A percentile compares a stretch with the other conserved stretches of the same genome.
phyloP scores from a whole-genome alignment of 2,329 filamentous ascomycete genomes.

The Scedosporium dehoogii region DNA sequence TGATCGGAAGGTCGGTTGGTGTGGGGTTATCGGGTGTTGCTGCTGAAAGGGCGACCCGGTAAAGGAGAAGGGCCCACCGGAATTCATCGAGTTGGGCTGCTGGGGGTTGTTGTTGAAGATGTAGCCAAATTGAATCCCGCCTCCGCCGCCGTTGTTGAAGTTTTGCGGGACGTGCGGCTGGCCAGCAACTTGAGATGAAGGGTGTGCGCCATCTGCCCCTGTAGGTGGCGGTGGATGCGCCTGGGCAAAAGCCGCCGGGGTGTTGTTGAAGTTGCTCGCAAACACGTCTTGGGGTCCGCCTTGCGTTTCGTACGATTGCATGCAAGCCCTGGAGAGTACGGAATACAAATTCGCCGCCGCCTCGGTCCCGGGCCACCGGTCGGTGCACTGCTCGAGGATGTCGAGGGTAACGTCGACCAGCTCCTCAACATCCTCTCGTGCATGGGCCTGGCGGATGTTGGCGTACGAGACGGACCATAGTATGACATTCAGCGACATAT shows the following conservation, averaged over 20 bases:
- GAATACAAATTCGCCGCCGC: constrained; percentile 77
- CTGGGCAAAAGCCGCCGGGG: constrained; percentile 39
- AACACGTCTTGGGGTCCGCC: constrained; percentile 25
- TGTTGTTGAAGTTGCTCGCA: constrained; percentile 24
- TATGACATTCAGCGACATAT: constrained; percentile 84
- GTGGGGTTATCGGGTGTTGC: constrained; percentile 23
- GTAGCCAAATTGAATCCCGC: constrained; percentile 9
- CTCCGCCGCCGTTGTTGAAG: neutral
- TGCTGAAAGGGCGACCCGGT: constrained; percentile 33
- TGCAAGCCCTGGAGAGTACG: constrained; percentile 75
- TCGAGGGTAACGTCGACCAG: constrained; percentile 68
- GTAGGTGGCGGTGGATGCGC: constrained; percentile 30
- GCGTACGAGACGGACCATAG: constrained; percentile 87
- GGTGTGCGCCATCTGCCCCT: constrained; percentile 22
- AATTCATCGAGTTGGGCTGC: constrained; percentile 1
- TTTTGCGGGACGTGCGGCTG: neutral
- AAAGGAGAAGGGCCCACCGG: constrained; percentile 22
- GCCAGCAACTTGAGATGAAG: constrained; percentile 20
- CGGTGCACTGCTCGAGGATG: constrained; percentile 68
- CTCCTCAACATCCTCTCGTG: constrained; percentile 64
- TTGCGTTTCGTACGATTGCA: constrained; percentile 72
- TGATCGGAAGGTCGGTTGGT: constrained; percentile 50
- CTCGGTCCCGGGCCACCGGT: constrained; percentile 84
- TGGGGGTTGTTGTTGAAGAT: constrained; percentile 37
- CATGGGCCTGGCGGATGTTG: constrained; percentile 65